A percentile compares a stretch with the other conserved stretches of the same genome.
Conservation (phyloP, 805 yeast genomes). For the Alloascoidea africana region DNA sequence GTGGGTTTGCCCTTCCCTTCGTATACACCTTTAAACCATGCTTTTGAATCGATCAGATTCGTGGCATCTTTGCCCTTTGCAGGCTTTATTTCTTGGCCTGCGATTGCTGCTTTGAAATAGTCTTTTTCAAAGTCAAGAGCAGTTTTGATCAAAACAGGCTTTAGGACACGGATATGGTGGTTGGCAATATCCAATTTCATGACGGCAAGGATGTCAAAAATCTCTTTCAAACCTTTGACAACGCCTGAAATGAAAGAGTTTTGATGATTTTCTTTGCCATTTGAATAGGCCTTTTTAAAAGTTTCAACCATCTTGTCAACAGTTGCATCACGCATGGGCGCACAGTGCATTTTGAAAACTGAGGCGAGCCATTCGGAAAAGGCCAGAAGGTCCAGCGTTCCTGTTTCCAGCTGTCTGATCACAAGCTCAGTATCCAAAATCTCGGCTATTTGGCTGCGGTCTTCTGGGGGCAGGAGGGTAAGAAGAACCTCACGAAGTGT, state of each 20-base stretch:
- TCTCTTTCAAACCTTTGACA: slow-evolving; percentile 49
- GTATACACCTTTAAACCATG: slow-evolving; percentile 14
- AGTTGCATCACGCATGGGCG: slow-evolving; percentile 80
- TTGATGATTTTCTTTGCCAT: no score
- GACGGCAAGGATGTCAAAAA: slow-evolving; percentile 65
- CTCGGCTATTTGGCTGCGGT: slow-evolving; percentile 44
- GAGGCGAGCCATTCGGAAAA: slow-evolving; percentile 57
- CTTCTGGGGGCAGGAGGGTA: slow-evolving; percentile 55
- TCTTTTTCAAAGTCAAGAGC: slow-evolving; percentile 73
- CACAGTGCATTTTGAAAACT: slow-evolving; percentile 68
- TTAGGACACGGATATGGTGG: slow-evolving; percentile 63
- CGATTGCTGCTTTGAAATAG: slow-evolving; percentile 30
- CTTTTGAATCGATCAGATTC: slow-evolving; percentile 19
- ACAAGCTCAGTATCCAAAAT: slow-evolving; percentile 55
- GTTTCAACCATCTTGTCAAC: slow-evolving; percentile 59
- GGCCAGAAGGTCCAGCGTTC: slow-evolving; percentile 50
- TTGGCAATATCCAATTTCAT: slow-evolving; percentile 82
- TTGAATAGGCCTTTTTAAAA: slow-evolving; percentile 25
- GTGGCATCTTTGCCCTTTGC: slow-evolving; percentile 21
- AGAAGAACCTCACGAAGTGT: slow-evolving; percentile 57
- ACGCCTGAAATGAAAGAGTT: slow-evolving; percentile 26
- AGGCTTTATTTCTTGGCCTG: no score
- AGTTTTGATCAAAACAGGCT: slow-evolving; percentile 66
- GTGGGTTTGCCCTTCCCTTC: background rate
- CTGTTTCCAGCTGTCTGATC: slow-evolving; percentile 49